A percentile compares a stretch with the other conserved stretches of the same genome.
phyloP scores from a whole-genome alignment of 768 basidiomycete species.

The Trametes cingulata region DNA sequence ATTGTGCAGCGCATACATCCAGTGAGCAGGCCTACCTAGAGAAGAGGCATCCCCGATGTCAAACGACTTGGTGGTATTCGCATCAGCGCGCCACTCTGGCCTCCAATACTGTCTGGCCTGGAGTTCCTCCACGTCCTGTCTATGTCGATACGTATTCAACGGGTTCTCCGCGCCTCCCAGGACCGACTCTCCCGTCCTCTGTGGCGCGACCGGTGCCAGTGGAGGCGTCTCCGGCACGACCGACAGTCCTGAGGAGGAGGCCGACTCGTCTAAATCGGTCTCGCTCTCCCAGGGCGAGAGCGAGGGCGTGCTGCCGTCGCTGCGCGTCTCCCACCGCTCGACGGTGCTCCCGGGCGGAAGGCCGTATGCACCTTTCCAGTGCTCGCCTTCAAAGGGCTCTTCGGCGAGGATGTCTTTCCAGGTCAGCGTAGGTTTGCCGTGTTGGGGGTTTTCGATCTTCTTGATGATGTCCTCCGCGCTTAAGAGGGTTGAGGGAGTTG shows the following conservation, averaged over 20 bases:
- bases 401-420: conserved; percentile 82
- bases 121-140: conserved; percentile 63
- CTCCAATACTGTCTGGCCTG: conserved; percentile 74
- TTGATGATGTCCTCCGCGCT: conserved; percentile 59
- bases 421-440: conserved; percentile 47
- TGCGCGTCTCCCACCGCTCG: conserved; percentile 45
- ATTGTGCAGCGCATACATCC: background rate
- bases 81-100: conserved; percentile 58
- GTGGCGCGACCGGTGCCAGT: background rate
- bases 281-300: conserved; percentile 52
- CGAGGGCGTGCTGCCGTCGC: conserved; percentile 63
- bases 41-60: conserved; percentile 73
- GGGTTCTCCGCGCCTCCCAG: conserved; percentile 12
- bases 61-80: conserved; percentile 46
- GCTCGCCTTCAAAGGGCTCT: conserved; percentile 83
- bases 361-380: conserved; percentile 78
- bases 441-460: conserved; percentile 44
- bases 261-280: conserved; percentile 15
- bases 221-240: conserved; percentile 11
- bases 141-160: conserved; percentile 39
- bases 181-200: background rate
- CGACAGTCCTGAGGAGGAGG: conserved; percentile 23
- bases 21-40: conserved; percentile 50
- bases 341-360: conserved; percentile 48
- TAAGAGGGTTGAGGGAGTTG: conserved; percentile 47